Conservation (phyloP, 1,139 yeast species). For the Magnusiomyces starmeri region DNA sequence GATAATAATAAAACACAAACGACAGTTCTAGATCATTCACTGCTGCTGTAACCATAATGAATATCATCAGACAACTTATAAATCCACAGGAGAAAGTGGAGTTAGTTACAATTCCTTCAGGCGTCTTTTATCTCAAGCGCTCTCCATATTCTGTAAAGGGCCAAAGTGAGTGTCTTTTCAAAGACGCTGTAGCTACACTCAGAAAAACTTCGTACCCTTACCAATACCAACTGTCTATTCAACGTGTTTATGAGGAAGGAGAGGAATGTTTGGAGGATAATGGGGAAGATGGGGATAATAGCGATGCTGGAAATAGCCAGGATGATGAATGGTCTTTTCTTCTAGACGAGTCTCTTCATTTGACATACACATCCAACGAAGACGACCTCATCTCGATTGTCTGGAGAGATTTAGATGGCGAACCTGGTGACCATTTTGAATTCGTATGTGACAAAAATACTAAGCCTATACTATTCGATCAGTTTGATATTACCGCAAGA, state of each 20-base stretch:
- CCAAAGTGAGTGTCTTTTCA: slow-evolving; percentile 47
- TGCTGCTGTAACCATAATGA: too few relatives aligned
- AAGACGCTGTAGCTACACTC: slow-evolving; percentile 70
- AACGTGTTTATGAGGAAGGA: slow-evolving; percentile 62
- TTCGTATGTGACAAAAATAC: slow-evolving; percentile 66
- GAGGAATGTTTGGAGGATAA: slow-evolving; percentile 51
- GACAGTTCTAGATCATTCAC: too few relatives aligned
- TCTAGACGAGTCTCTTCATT: slow-evolving; percentile 52
- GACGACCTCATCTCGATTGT: slow-evolving; percentile 49
- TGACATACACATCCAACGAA: slow-evolving; percentile 40
- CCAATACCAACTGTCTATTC: slow-evolving; percentile 64
- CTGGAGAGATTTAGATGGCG: slow-evolving; percentile 83
- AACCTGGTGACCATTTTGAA: slow-evolving; percentile 78
- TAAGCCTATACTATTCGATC: slow-evolving; percentile 49
- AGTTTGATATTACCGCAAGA: slow-evolving; percentile 56
- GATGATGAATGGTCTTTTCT: slow-evolving; percentile 63
- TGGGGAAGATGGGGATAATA: slow-evolving; percentile 49
- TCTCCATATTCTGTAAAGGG: slow-evolving; percentile 11
- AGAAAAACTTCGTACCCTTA: slow-evolving; percentile 60
- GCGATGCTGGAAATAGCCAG: slow-evolving; percentile 28
- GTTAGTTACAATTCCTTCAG: slow-evolving; percentile 66
- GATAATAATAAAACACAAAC: too few relatives aligned
- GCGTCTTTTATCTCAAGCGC: slow-evolving; percentile 72
- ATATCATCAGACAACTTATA: slow-evolving; percentile 65
- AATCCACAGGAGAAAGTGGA: slow-evolving; percentile 59